phyloP scores from a whole-genome alignment of 257 asterid genomes.

The Ilex aquifolium region DNA sequence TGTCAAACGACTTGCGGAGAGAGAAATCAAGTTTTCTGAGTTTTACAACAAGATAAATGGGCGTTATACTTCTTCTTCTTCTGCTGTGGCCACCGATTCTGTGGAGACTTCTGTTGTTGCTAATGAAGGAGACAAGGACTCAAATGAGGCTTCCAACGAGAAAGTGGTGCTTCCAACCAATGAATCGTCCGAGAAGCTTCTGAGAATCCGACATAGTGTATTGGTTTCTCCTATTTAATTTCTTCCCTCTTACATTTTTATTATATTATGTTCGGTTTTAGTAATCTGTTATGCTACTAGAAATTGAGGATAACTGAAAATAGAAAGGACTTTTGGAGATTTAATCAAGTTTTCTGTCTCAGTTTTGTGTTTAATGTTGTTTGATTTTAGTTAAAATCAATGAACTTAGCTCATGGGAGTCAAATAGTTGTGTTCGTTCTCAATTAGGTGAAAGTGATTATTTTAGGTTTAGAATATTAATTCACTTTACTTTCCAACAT shows the following conservation, averaged over 20 bases:
- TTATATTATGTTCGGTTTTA: no score
- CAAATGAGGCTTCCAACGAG: slow-evolving; percentile 13
- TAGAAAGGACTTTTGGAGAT: no score
- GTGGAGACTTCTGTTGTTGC: slow-evolving; percentile 32
- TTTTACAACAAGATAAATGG: slow-evolving; percentile 1
- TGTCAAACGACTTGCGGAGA: background rate
- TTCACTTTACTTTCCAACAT: no score
- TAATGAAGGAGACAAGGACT: slow-evolving; percentile 15
- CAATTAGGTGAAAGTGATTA: no score
- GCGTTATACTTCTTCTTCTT: slow-evolving; percentile 21
- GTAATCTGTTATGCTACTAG: no score
- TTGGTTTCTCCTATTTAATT: background rate
- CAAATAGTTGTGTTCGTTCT: no score
- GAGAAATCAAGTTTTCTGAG: background rate
- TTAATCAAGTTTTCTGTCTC: no score
- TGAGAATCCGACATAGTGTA: slow-evolving; percentile 87
- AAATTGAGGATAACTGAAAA: no score
- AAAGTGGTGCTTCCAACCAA: slow-evolving; percentile 71
- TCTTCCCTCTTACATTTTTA: background rate
- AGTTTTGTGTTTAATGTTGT: no score
- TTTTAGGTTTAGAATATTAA: no score
- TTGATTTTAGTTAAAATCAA: no score
- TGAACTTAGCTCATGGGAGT: no score
- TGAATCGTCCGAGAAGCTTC: slow-evolving; percentile 67
- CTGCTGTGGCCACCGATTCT: slow-evolving; percentile 53